Evolutionary conservation across 805 yeast species (phyloP).

Genomic region (Kluyveromyces wickerhamii): DNA sequence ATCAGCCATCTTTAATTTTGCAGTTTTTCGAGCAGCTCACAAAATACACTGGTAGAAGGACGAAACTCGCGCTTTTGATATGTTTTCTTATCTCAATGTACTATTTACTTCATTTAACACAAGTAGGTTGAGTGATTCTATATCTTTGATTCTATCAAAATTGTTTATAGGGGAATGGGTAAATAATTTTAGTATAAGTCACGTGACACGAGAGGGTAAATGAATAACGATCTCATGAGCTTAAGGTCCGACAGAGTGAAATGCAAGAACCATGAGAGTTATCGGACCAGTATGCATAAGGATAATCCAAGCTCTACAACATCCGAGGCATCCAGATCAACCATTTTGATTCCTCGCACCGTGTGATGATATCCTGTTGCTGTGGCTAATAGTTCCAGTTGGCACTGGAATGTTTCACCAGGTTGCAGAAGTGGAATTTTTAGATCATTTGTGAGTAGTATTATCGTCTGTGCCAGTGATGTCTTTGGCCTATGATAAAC

Average conservation of each 20-base stretch:
- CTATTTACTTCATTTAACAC: too few species aligned
- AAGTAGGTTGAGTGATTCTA: too few species aligned
- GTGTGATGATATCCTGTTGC: slow-evolving; percentile 26
- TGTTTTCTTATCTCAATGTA: too few species aligned
- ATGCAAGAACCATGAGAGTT: too few species aligned
- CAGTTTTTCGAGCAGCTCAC: not conserved
- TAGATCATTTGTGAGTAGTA: slow-evolving; percentile 27
- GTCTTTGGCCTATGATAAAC: slow-evolving; percentile 23
- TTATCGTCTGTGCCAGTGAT: slow-evolving; percentile 22
- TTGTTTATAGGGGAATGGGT: too few species aligned
- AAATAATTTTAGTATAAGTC: too few species aligned
- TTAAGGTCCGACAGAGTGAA: too few species aligned
- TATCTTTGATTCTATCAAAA: too few species aligned
- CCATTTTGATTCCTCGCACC: slow-evolving; percentile 25
- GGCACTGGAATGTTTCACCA: slow-evolving; percentile 22
- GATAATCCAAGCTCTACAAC: slow-evolving; percentile 25
- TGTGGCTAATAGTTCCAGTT: slow-evolving; percentile 24
- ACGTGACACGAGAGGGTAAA: too few species aligned
- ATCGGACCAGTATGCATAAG: slow-evolving; percentile 21
- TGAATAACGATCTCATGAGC: too few species aligned
- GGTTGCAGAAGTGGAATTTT: slow-evolving; percentile 25
- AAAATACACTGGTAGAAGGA: too few species aligned
- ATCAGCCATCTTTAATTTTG: slow-evolving; percentile 65
- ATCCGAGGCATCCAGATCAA: slow-evolving; percentile 26
- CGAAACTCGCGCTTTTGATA: too few species aligned